phyloP scores from a whole-genome alignment of 768 basidiomycete genomes.

The Lactarius vividus region DNA sequence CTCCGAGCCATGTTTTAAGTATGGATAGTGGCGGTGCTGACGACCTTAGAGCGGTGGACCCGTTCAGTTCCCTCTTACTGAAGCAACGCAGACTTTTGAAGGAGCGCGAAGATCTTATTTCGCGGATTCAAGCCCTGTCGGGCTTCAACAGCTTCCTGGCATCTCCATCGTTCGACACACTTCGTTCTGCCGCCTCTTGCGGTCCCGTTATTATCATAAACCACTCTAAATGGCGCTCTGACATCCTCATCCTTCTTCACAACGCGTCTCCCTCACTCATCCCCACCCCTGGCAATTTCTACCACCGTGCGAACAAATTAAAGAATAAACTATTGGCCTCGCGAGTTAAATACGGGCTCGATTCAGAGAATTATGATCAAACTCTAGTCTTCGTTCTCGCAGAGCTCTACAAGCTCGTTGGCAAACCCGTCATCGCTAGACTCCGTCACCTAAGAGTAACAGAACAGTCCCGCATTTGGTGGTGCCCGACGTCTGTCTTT shows the following conservation, averaged over 20 bases:
- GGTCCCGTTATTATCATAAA: constrained; percentile 18
- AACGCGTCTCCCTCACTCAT: background rate
- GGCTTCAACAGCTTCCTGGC: constrained; percentile 5
- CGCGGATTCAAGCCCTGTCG: background rate
- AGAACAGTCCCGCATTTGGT: constrained; percentile 20
- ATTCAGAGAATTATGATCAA: background rate
- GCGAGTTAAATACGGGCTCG: background rate
- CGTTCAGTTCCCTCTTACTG: background rate
- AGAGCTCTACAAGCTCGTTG: constrained; percentile 13
- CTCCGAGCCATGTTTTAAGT: background rate
- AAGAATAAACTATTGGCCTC: background rate
- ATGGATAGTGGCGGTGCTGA: background rate
- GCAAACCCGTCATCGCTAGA: background rate
- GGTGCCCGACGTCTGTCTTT: constrained; percentile 16
- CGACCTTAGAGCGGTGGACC: background rate
- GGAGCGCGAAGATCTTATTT: background rate
- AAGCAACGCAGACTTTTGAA: constrained; percentile 9
- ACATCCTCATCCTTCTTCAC: constrained; percentile 11
- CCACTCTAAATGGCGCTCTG: background rate
- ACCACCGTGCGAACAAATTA: background rate
- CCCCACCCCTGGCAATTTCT: background rate
- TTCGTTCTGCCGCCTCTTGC: background rate
- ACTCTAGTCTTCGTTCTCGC: background rate
- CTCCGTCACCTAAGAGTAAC: background rate
- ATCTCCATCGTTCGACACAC: background rate